Conservation (phyloP, 192 early-diverging fungal species). For the Coemansia erecta region DNA sequence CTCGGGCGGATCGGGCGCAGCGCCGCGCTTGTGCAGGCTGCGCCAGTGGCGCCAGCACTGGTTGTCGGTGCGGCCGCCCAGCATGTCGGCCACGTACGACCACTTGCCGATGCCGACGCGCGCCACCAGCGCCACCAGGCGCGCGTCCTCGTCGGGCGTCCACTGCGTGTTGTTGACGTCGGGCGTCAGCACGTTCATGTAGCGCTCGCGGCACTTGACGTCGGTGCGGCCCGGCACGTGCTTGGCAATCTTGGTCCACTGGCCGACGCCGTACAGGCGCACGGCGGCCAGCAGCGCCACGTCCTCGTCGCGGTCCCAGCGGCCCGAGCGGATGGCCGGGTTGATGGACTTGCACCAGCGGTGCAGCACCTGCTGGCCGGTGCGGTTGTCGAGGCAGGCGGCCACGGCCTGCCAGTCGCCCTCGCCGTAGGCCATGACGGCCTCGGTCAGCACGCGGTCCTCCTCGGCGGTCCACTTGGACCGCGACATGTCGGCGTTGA, state of each 20-base stretch:
- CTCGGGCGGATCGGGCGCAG: constrained; percentile 46
- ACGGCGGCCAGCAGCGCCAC: constrained; percentile 62
- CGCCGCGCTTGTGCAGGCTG: constrained; percentile 52
- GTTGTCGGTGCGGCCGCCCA: constrained; percentile 58
- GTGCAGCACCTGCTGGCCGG: constrained; percentile 68
- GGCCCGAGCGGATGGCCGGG: constrained; percentile 61
- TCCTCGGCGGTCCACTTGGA: constrained; percentile 70
- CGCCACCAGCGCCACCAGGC: constrained; percentile 42
- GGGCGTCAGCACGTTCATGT: constrained; percentile 66
- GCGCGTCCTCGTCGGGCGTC: constrained; percentile 54
- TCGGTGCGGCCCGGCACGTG: constrained; percentile 72
- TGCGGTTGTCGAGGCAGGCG: constrained; percentile 60
- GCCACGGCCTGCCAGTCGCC: constrained; percentile 74
- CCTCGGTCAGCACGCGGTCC: constrained; percentile 59
- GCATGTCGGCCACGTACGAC: constrained; percentile 54
- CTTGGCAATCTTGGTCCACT: constrained; percentile 71
- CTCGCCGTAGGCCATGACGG: constrained; percentile 66
- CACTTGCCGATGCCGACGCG: constrained; percentile 56
- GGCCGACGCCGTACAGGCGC: constrained; percentile 62
- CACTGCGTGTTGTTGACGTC: constrained; percentile 58
- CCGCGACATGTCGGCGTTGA: constrained; percentile 41
- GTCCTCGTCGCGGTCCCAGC: constrained; percentile 71
- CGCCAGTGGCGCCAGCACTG: constrained; percentile 57
- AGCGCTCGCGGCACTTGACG: constrained; percentile 77
- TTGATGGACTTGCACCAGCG: constrained; percentile 72